Percentiles rank a stretch among this genome's conserved stretches.
phyloP scores from a whole-genome alignment of 495 filamentous ascomycete genomes.

The Polyplosphaeria fusca region DNA sequence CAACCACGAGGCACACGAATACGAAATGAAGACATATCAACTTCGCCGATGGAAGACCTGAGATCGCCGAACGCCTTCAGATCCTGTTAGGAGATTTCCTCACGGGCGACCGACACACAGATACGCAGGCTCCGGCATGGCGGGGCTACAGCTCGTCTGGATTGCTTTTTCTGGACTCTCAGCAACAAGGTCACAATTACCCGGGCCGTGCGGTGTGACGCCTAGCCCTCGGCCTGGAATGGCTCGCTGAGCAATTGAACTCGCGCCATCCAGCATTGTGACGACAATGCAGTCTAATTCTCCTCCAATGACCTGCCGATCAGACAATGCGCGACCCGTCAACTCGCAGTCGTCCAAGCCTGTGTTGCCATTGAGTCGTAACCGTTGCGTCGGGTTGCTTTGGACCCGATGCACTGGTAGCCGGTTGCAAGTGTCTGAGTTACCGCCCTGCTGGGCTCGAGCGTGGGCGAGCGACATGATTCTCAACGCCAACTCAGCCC shows the following conservation, averaged over 20 bases:
- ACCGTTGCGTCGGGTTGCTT: neutral
- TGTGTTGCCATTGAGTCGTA: neutral
- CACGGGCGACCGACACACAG: no score
- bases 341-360: neutral
- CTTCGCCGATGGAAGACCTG: neutral
- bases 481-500: neutral
- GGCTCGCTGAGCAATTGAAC: neutral
- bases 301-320: no score
- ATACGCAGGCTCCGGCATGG: neutral
- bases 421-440: neutral
- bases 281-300: no score
- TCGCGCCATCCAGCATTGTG: no score
- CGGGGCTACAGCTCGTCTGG: neutral
- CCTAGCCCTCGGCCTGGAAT: neutral
- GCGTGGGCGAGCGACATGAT: neutral
- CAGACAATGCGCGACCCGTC: neutral
- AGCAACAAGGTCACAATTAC: neutral
- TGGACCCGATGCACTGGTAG: slow-evolving; percentile 1
- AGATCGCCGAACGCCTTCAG: neutral
- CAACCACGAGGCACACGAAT: no score
- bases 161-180: neutral
- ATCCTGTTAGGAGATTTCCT: no score
- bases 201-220: neutral
- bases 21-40: neutral
- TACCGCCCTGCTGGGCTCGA: slow-evolving; percentile 1